Base-by-base conservation (phyloP, 2,329 filamentous ascomycete species). In the Epichloe hybrida region DNA sequence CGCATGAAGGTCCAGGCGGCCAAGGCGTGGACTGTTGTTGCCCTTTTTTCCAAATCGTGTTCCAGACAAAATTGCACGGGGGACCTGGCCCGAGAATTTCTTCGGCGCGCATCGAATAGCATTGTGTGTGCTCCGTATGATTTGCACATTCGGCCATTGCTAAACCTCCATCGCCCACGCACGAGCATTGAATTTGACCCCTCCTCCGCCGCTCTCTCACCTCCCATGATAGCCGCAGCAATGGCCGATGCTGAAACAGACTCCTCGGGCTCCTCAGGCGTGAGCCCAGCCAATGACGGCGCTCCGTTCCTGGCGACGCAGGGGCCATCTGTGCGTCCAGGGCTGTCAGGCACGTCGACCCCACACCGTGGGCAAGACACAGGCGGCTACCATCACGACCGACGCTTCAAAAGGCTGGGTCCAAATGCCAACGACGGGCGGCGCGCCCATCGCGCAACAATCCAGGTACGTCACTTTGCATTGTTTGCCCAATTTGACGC, bases 271-370 rank as follows among this genome's bases (percentile, higher is more conserved):
- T 43, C 44, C 42, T 21, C 23, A n/a, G 45, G 40, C 27, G 31
- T 31, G 17, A 17, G 20, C n/a, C 5, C 39, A 46, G 52, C 53
- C 53, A 53, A 55, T 53, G 49, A 40, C 34, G 37, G 13, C 11
- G 35, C 27, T 44, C 27, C 44, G 50, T 53, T 38, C 38, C 49
- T 46, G 46, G 20, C 17, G 17, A 1, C 48, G 31, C 50, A 43
- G 36, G 44, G 34, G 21, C 40, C 35, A 36, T 42, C 13, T 47
- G 15, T 15, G 36, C 46, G 12, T 35, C 23, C 50, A 35, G 40
- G 39, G 11, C 20, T 5, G 15, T 6, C 38, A 46, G 41, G 40
- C 41, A 42, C 48, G 21, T 34, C 42, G 21, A 9, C 49, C 35
- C 50, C 50, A 51, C 40, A 41, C 11, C 5, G 27, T n/a, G 34